Percentiles rank a stretch among this genome's conserved stretches.
These are phyloP conservation scores for Avena atlantica DNA, from an alignment of 176 grass and related monocot species.

Conservation along the genomic window DNA sequence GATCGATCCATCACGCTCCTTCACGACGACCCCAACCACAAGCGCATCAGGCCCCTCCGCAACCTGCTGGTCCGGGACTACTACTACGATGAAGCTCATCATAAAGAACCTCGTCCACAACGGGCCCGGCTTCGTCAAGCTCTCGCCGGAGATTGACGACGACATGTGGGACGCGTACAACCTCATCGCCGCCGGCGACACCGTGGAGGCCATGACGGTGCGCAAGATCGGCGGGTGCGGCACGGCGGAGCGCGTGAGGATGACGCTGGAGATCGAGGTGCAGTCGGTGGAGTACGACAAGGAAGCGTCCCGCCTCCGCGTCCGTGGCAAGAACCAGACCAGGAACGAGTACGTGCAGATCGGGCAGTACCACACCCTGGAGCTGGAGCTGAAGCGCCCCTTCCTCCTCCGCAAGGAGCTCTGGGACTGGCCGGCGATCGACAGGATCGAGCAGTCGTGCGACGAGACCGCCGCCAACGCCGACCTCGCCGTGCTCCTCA, in stretches of 20 bases:
- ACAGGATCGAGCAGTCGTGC: slow-evolving; percentile 77
- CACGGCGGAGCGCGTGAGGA: neutral
- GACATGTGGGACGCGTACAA: slow-evolving; percentile 29
- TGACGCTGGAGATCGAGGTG: neutral
- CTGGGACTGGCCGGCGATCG: slow-evolving; percentile 79
- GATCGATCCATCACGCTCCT: neutral
- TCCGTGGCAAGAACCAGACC: slow-evolving; percentile 79
- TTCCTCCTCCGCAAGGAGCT: slow-evolving; percentile 72
- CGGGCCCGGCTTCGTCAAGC: slow-evolving; percentile 5
- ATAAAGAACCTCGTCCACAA: neutral
- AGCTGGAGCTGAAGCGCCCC: slow-evolving; percentile 67
- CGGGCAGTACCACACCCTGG: slow-evolving; percentile 88
- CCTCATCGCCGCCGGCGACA: slow-evolving; percentile 3
- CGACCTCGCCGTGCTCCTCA: slow-evolving; percentile 84
- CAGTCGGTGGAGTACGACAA: neutral
- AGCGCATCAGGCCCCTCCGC: neutral
- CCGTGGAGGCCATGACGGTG: neutral
- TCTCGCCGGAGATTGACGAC: neutral
- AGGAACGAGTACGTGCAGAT: slow-evolving; percentile 80
- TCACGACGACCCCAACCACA: neutral
- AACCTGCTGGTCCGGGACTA: neutral
- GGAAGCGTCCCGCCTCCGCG: slow-evolving; percentile 43
- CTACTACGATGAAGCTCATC: neutral
- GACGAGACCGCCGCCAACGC: slow-evolving; percentile 72
- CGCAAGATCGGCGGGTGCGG: neutral